Base-by-base conservation (phyloP, 2,329 filamentous ascomycete genomes). In the Huntiella abstrusa region DNA sequence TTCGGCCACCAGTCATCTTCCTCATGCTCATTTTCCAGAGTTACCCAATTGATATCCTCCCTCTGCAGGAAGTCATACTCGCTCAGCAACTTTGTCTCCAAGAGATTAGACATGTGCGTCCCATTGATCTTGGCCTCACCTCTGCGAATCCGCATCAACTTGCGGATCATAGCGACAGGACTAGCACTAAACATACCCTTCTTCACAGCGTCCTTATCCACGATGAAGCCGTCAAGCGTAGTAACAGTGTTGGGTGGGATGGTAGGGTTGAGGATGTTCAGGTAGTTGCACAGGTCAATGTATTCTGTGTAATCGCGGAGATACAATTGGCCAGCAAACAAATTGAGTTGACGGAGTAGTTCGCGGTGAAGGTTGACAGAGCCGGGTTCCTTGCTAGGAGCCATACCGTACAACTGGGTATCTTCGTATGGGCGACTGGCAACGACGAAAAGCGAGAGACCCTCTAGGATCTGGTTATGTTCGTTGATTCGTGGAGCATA, bases 251-350 rank as follows among this genome's bases (percentile, higher is more conserved):
- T 54, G 1, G 53, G 51, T 4, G 47, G 41, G 6, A 49, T 36
- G 8, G 48, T 36, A 0, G 46, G 42, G 49, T 57, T 62, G 0
- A 62, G 57, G 0, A 80, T 54, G 0, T 74, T 69, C 0, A 82
- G 58, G 36, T 66, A 67, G 1, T 61, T 55, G 49, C 74, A 78
- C 0, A 69, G 54, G 1, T 60, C 55, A 0, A 56, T 51, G 51
- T 83, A 85, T 45, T 81, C 69, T 0, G 59, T 49, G 38, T 65
- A 71, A 0, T 63, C 66, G 0, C 55, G 57, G 7, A 83, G 61
- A 52, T 83, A 84, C 0, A 83, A 62, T 46, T 80, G 75, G 0
- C 80, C 80, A 0, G 80, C 64, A 46, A 85, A 83, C 0, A 84
- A 58, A 37, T 80, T 78, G 0, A 84, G 63, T 47, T 73, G 63